A percentile compares a stretch with the other conserved stretches of the same genome.
phyloP scores from a whole-genome alignment of 441 rosid species.

The Metrosideros polymorpha region DNA sequence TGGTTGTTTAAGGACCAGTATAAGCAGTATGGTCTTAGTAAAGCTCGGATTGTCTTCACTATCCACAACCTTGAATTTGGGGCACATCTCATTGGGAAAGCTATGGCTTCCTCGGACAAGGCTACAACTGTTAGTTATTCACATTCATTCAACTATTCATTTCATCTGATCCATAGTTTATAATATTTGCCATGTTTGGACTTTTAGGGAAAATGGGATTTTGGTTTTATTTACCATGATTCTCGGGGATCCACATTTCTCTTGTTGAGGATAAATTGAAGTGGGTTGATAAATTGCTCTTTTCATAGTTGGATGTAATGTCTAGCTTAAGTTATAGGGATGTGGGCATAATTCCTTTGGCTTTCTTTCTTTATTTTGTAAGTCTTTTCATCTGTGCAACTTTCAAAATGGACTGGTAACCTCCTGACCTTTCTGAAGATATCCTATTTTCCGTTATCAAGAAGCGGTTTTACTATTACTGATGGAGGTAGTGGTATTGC shows the following conservation, averaged over 20 bases:
- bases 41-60: constrained; percentile 83
- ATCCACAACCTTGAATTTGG: constrained; percentile 96
- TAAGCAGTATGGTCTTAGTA: constrained; percentile 69
- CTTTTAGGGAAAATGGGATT: background rate
- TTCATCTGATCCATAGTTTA: background rate
- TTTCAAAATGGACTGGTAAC: background rate
- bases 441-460: background rate
- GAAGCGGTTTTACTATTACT: background rate
- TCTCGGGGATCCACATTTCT: background rate
- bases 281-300: background rate
- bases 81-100: constrained; percentile 58
- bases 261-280: background rate
- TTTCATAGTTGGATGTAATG: background rate
- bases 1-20: constrained; percentile 87
- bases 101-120: constrained; percentile 76
- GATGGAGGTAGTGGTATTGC: background rate
- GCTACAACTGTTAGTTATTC: constrained; percentile 72
- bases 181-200: background rate
- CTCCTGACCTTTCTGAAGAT: background rate
- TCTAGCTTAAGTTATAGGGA: background rate
- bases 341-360: background rate
- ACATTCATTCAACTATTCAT: background rate
- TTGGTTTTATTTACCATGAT: background rate
- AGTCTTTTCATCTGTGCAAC: background rate
- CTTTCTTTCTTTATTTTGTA: background rate